A percentile compares a stretch with the other conserved stretches of the same genome.
phyloP scores from a whole-genome alignment of 1,284 basidiomycete genomes.

The Chalciporus sp. region DNA sequence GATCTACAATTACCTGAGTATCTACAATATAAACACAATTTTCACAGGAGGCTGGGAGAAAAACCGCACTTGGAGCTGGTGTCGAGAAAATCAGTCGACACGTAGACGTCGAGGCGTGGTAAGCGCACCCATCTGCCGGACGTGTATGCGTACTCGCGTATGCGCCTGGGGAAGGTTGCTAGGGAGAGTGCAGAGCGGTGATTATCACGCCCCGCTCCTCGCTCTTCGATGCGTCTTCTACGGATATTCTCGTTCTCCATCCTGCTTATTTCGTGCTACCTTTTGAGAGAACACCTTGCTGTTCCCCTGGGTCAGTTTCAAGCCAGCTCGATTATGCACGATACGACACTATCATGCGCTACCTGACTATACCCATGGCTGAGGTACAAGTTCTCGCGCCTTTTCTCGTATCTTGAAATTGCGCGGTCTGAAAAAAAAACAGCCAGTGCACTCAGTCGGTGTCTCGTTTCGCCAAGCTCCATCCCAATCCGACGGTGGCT shows the following conservation, averaged over 20 bases:
- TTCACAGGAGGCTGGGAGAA: constrained; percentile 36
- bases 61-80: constrained; percentile 57
- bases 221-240: constrained; percentile 12
- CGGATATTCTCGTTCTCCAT: not conserved
- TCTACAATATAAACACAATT: constrained; percentile 3
- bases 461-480: not conserved
- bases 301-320: not conserved
- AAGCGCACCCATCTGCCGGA: constrained; percentile 2
- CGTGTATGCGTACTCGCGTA: not conserved
- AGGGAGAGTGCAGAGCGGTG: constrained; percentile 10
- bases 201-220: constrained; percentile 3
- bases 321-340: not conserved
- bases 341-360: not conserved
- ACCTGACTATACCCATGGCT: not conserved
- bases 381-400: not conserved
- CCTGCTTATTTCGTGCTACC: not conserved
- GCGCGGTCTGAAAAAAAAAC: not conserved
- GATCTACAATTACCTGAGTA: not conserved
- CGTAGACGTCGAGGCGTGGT: constrained; percentile 24
- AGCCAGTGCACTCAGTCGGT: not conserved
- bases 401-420: not conserved
- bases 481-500: not conserved
- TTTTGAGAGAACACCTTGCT: not conserved
- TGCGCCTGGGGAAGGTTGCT: not conserved
- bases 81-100: constrained; percentile 75